Evolutionary conservation across 495 filamentous ascomycete species (phyloP).

Genomic region (Podospora comata): DNA sequence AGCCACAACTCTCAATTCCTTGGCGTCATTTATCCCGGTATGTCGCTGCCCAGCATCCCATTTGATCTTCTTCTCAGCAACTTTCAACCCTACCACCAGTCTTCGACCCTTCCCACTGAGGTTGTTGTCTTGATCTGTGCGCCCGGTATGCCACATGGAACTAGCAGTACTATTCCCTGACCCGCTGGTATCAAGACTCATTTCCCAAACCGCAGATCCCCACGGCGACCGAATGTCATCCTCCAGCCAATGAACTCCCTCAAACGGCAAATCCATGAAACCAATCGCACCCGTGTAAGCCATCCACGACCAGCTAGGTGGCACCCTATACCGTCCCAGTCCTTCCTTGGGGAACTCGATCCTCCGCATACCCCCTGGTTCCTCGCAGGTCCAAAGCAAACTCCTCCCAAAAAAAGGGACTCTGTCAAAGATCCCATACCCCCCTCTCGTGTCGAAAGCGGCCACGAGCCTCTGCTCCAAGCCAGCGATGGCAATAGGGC

Average conservation of each 20-base stretch:
- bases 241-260: constrained; percentile 21
- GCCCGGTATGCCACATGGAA: background rate
- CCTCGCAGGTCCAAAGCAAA: constrained; percentile 25
- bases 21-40: background rate
- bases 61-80: background rate
- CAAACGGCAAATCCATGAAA: constrained; percentile 19
- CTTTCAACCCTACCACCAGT: background rate
- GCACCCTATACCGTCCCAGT: background rate
- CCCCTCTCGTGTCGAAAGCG: constrained; percentile 20
- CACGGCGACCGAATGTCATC: constrained; percentile 11
- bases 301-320: constrained; percentile 29
- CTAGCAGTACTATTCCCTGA: background rate
- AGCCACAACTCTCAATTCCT: background rate
- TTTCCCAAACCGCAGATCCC: background rate
- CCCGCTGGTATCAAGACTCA: background rate
- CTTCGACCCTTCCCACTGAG: background rate
- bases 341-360: constrained; percentile 19
- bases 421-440: constrained; percentile 25
- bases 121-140: background rate
- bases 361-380: background rate
- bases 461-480: constrained; percentile 28
- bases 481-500: constrained; percentile 32
- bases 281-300: constrained; percentile 25
- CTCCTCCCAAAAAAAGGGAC: constrained; percentile 19
- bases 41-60: background rate